Percentiles rank a stretch among this genome's conserved stretches.
phyloP scores from a whole-genome alignment of 768 basidiomycete species.

The Serendipita vermifera region DNA sequence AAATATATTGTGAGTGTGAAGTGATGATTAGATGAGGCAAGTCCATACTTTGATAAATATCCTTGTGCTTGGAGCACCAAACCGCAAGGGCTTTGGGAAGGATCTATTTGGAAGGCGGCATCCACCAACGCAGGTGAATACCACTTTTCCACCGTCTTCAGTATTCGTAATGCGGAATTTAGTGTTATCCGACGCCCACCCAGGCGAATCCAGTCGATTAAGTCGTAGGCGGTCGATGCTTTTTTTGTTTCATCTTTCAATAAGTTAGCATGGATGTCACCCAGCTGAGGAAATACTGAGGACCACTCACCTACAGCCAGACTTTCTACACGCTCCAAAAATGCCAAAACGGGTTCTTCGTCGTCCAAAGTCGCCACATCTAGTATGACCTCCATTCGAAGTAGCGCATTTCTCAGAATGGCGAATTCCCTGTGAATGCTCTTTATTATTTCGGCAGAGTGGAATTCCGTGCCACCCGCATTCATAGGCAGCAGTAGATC shows the following conservation, averaged over 20 bases:
- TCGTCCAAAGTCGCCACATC: not conserved
- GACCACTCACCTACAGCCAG: not conserved
- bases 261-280: not conserved
- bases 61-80: constrained; percentile 22
- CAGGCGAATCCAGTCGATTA: constrained; percentile 54
- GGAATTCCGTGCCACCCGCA: not conserved
- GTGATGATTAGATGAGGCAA: constrained; percentile 15
- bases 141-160: constrained; percentile 28
- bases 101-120: constrained; percentile 34
- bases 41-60: constrained; percentile 17
- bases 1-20: not conserved
- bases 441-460: constrained; percentile 11
- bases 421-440: constrained; percentile 36
- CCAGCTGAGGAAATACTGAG: not conserved
- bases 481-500: constrained; percentile 22
- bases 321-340: not conserved
- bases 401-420: constrained; percentile 29
- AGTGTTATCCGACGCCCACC: constrained; percentile 25
- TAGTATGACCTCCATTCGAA: constrained; percentile 17
- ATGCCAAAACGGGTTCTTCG: not conserved
- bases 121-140: constrained; percentile 31
- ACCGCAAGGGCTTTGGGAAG: constrained; percentile 34
- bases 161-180: constrained; percentile 31
- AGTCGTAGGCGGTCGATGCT: constrained; percentile 33
- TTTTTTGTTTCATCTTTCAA: not conserved